Base-by-base conservation (phyloP, 352 stramenopile genomes). In the Plasmopara halstedii region DNA sequence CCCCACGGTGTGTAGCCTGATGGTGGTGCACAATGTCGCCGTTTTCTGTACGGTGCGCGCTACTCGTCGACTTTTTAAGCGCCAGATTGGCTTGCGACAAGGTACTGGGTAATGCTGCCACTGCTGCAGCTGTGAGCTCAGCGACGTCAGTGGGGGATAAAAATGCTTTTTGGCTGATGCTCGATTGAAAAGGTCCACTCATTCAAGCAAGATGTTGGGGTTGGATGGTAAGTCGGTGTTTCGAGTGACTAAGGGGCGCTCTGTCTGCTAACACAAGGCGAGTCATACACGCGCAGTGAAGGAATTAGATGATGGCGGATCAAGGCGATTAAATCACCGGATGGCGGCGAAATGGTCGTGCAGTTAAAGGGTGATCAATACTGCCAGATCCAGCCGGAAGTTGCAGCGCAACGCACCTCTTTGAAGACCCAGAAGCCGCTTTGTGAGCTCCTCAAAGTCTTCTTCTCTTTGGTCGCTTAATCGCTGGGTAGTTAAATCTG, bases 21-120 rank as follows among this genome's bases (percentile, higher is more conserved):
- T 85, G 75, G 50, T 79, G 74, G 51, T 87, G 75, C 46, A 87
- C 70, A 49, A 87, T 87, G 49, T 83, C 76, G 18, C 73, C 73
- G 48, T 85, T 85, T 48, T 88, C 76, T 1, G 75, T 67, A 31
- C 76, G 76, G 42, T 79, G 73, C 15, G 68, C 60, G 8, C 53
- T 84, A 40, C 67, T 68, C 4, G 60, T 56, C 13, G 59, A 68
- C 26, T 66, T 78, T 43, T 75, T 78, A 25, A 73, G 71, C 43
- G 56, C 56, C 33, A 77, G 46, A 51, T 59, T 62, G 32, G 67
- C 56, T 44, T 83, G 70, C 40, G 72, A 70, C 50, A 87, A 68
- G 21, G 73, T 80, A 37, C 73, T 66, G 34, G 76, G 76, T 44
- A 88, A 52, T 19, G 73, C 76, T 2, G 76, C 76, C 17, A 88